Evolutionary conservation across 2,329 filamentous ascomycete genomes (phyloP), one percentile per base, ranked within the genome.

Genomic region (Diaporthe citrichinensis): DNA sequence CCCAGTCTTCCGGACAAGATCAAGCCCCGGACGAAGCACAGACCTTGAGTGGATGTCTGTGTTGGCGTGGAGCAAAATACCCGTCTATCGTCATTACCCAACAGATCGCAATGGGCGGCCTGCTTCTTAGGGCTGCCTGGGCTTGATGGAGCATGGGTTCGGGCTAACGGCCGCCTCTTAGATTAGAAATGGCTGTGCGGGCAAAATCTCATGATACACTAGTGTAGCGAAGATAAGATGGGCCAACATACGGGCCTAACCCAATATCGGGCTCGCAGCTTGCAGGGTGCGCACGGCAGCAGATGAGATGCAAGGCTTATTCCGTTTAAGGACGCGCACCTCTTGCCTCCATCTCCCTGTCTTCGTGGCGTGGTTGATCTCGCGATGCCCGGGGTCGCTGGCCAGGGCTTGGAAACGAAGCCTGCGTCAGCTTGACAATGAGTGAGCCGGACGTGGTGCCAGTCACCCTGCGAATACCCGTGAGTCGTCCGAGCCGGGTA

Each of bases 151-250:
- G 65, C n/a, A 25, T 53, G 65, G 65, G 46, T 53, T 68, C 23
- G 65, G 65, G 46, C 65, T 68, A 53, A 25, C 31, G 65, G 65
- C 65, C 65, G 65, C 65, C 46, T 53, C 31, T 68, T 28, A 68
- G 46, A 68, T 68, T 68, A 68, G 65, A 39, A 68, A 25, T 68
- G 65, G n/a, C 65, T 53, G 65, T 68, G 65, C 65, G 65, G 46
- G 65, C 34, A 25, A 68, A 68, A 68, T 20, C n/a, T 53, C 46
- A 28, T 53, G 65, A 14, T 23, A n/a, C n/a, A n/a, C n/a, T n/a
- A 9, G 39, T 53, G 46, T 53, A 28, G 46, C 31, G 36, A 36
- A 68, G 65, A 68, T 68, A 68, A 68, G 31, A 68, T 53, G 65
- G 65, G 65, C 65, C 46, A 17, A 36, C 62, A 25, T 68, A 53